Evolutionary conservation across 768 basidiomycete genomes (phyloP), one percentile per base, ranked within the genome.

Genomic region (Kwoniella sp.): DNA sequence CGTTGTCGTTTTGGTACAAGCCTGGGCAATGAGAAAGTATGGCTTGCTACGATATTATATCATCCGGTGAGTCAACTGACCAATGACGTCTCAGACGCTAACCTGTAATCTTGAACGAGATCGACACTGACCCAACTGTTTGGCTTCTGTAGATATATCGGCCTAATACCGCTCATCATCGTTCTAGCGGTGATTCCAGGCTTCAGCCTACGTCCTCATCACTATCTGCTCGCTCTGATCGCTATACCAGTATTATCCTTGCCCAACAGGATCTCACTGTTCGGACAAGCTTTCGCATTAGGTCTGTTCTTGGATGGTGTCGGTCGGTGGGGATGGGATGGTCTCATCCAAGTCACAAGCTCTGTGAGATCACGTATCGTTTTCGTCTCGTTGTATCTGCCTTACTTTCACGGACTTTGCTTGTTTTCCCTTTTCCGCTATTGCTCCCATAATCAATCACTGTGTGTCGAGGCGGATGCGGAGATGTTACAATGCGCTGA

Each of bases 281-380:
- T 77, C 36, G 30, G 26, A 12, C 75, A 77, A 60, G 72, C 72
- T 1, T 67, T 77, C 58, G 53, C 64, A 33, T 51, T 77, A 7
- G 75, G 75, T 13, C 50, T 71, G 12, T 77, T 74, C 62, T 55
- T 77, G 27, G 75, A 77, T 65, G 75, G 75, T 7, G 55, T 69
- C 9, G 75, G 75, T 6, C 33, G 72, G 54, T 77, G 75, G 75
- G 73, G 72, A 9, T 77, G 72, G 72, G 75, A 63, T 19, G 60
- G 72, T 47, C 55, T 77, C 13, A 59, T 74, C 12, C 58, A 77
- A 55, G 40, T 60, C 5, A 74, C 68, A 9, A 60, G 56, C 13
- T 65, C 65, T 25, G 71, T 76, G 53, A 56, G 74, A 61, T 3
- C 22, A 57, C 26, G 17, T 12, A 33, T 47, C 37, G 40, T 15